phyloP scores from a whole-genome alignment of 352 stramenopile species.

The Phytopythium helicoides region DNA sequence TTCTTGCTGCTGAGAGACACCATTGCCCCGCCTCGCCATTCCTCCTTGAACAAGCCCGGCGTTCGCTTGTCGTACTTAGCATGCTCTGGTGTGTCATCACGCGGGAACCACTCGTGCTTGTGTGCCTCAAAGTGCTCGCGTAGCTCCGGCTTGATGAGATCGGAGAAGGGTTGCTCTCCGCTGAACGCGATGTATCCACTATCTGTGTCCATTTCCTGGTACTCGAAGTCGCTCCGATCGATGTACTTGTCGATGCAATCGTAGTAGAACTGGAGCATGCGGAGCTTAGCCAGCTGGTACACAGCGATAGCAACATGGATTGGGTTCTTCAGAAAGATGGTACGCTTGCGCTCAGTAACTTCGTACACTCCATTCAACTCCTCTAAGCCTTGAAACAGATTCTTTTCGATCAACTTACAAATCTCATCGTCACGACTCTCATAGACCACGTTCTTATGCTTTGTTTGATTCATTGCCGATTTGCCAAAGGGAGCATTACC shows the following conservation, averaged over 20 bases:
- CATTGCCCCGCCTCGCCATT: conserved; percentile 15
- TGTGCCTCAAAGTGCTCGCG: no score
- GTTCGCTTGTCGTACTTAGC: conserved; percentile 11
- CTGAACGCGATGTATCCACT: conserved; percentile 10
- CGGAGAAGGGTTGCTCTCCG: no score
- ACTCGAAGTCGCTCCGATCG: conserved; percentile 11
- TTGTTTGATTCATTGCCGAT: conserved; percentile 17
- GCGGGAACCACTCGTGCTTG: no score
- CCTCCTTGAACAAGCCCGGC: conserved; percentile 19
- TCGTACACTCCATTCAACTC: conserved; percentile 12
- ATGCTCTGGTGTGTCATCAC: conserved; percentile 9
- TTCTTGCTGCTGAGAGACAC: conserved; percentile 14
- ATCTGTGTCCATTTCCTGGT: conserved; percentile 15
- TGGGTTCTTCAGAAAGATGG: conserved; percentile 11
- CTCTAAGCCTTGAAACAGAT: conserved; percentile 11
- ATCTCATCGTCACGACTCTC: conserved; percentile 2
- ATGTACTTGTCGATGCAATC: conserved; percentile 11
- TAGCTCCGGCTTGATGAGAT: no score
- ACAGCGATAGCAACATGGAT: conserved; percentile 20
- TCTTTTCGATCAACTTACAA: neutral
- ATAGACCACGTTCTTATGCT: conserved; percentile 16
- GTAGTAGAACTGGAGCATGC: conserved; percentile 17
- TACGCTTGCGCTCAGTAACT: conserved; percentile 11
- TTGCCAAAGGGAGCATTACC: conserved; percentile 8
- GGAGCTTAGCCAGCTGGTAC: conserved; percentile 11